Percentiles rank a stretch among this genome's conserved stretches.
Conservation (phyloP, 2,329 filamentous ascomycete genomes). For the Capronia americana region DNA sequence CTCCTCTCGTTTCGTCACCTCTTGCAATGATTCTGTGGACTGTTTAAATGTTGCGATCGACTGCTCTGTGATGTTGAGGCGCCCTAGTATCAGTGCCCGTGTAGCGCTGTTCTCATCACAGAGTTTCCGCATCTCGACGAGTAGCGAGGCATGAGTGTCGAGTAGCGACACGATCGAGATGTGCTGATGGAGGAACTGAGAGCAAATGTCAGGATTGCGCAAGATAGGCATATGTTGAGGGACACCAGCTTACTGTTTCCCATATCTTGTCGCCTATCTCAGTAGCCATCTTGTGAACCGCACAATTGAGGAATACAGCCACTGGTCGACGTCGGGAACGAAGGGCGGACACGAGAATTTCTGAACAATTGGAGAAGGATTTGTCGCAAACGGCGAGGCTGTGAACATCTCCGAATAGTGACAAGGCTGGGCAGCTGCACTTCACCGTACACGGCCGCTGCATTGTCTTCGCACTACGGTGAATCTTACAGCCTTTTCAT, state of each 20-base stretch:
- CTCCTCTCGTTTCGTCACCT: conserved; percentile 17
- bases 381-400: conserved; percentile 6
- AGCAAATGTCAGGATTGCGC: conserved; percentile 11
- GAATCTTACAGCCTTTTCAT: neutral
- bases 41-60: conserved; percentile 28
- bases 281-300: conserved; percentile 9
- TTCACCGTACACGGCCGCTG: neutral
- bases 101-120: conserved; percentile 13
- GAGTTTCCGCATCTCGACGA: conserved; percentile 27
- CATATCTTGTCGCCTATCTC: conserved; percentile 18
- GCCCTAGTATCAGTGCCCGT: conserved; percentile 13
- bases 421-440: conserved; percentile 1
- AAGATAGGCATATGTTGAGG: neutral
- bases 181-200: conserved; percentile 31
- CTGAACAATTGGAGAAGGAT: neutral
- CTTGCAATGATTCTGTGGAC: conserved; percentile 26
- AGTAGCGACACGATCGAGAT: conserved; percentile 28
- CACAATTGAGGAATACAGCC: neutral
- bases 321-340: neutral
- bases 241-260: conserved; percentile 21
- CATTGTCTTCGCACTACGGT: neutral
- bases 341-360: neutral
- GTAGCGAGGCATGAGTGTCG: conserved; percentile 29
- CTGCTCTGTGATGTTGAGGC: conserved; percentile 24
- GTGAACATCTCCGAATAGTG: conserved; percentile 4